Evolutionary conservation across 108 stramenopile genomes (phyloP).

Genomic region (Cyclotella distinguenda): DNA sequence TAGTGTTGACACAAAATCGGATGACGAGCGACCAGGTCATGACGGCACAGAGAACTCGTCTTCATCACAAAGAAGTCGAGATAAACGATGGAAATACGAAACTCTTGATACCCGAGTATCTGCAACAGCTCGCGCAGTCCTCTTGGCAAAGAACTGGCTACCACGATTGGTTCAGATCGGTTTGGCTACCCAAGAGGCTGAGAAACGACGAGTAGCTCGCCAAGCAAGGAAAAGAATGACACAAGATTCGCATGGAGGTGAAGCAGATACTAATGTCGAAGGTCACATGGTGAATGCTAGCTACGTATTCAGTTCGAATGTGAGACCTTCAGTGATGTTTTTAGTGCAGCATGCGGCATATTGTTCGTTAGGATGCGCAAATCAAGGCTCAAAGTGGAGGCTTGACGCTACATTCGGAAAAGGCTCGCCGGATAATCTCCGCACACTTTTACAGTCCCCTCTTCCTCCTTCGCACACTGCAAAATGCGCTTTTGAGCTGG

Average conservation of each 20-base stretch:
- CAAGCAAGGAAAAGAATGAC: conserved; percentile 16
- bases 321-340: conserved; percentile 62
- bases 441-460: conserved; percentile 62
- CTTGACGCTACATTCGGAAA: conserved; percentile 73
- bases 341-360: conserved; percentile 81
- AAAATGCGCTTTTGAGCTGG: conserved; percentile 80
- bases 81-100: conserved; percentile 88
- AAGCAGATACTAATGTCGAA: conserved; percentile 11
- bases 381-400: conserved; percentile 65
- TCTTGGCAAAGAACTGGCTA: conserved; percentile 70
- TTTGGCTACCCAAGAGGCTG: conserved; percentile 77
- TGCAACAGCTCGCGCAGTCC: conserved; percentile 69
- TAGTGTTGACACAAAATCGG: conserved; percentile 5
- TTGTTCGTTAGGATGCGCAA: conserved; percentile 76
- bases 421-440: conserved; percentile 65
- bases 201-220: conserved; percentile 75
- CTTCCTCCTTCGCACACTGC: conserved; percentile 79
- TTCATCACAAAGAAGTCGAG: conserved; percentile 39
- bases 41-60: conserved; percentile 34
- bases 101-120: conserved; percentile 76
- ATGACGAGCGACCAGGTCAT: conserved; percentile 4
- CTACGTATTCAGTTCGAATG: conserved; percentile 66
- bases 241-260: conserved; percentile 1
- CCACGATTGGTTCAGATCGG: conserved; percentile 76
- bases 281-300: conserved; percentile 50